Base-by-base conservation (phyloP, 2,329 filamentous ascomycete species). In the Stagonosporopsis vannaccii region DNA sequence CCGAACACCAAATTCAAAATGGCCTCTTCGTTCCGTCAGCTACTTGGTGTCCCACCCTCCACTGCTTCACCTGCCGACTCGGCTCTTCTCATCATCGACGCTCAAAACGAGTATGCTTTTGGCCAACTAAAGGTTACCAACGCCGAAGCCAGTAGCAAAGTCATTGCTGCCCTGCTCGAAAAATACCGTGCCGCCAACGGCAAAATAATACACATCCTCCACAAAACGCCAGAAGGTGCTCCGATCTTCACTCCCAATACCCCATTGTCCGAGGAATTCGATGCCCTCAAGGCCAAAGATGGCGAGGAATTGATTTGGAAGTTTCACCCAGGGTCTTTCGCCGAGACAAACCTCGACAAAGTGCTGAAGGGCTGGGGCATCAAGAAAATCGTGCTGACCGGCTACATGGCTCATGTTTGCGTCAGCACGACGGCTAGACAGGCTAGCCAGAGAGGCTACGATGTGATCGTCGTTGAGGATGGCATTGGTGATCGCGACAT, bases 81-180 rank as follows among this genome's bases (percentile, higher is more conserved):
- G 60, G 82, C 82, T 1, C 80, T 90, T 39, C 75, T 90, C 65
- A 88, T 90, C 72, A 87, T 90, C 68, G 87, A 90, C 68, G 87
- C 87, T 1, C 88, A 90, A 67, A 89, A 89, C 68, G 87, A 90
- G 75, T 89, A 87, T 60, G 82, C 82, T 8, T 72, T 78, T 4
- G 87, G 87, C 45, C 75, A 79, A 6, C 80, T 89, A 0, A 79
- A 81, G 17, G 82, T 85, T 36, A 74, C 78, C 46, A 80, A 87
- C 54, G 79, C 87, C 2, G 65, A 77, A 0, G 55, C 76, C 3
- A 84, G 83, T 4, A 82, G 86, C 57, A 79, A 80, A 25, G 82
- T 78, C 9, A 90, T 89, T 52, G 75, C 80, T 0, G 66, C 73
- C 0, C 78, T 90, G 0, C 78, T 90, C 0, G 69, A 82, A 13